These are phyloP conservation scores for Aspergillus versicolor DNA, from an alignment of 2,329 filamentous ascomycete genomes.

Conservation along the genomic window DNA sequence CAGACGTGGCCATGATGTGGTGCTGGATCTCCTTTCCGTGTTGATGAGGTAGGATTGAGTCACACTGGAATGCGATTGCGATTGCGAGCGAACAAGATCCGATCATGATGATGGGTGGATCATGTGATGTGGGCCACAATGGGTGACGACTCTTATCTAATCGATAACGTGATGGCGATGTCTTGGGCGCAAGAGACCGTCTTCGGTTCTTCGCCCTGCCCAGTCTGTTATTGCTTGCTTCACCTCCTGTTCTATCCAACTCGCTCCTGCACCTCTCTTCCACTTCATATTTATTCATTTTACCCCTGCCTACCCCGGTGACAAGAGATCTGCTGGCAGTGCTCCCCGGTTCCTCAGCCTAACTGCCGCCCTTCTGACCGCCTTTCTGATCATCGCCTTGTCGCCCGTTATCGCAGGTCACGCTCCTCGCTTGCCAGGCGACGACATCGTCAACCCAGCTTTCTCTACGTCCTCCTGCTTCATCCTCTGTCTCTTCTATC, in stretches of 20 bases:
- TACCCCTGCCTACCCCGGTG: background rate
- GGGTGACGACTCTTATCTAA: constrained; percentile 12
- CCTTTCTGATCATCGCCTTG: constrained; percentile 22
- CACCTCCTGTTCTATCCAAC: background rate
- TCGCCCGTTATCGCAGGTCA: constrained; percentile 33
- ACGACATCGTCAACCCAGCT: constrained; percentile 18
- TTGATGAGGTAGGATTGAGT: constrained; percentile 7
- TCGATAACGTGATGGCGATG: constrained; percentile 14
- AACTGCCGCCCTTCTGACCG: constrained; percentile 34
- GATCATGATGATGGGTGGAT: background rate
- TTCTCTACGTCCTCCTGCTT: constrained; percentile 23
- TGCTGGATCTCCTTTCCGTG: background rate
- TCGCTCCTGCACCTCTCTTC: background rate
- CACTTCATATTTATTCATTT: background rate
- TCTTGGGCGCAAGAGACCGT: background rate
- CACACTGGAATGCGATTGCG: constrained; percentile 3
- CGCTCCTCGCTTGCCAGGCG: constrained; percentile 18
- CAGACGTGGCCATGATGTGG: background rate
- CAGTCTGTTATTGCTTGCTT: background rate
- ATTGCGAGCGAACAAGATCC: background rate
- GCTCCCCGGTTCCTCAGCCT: constrained; percentile 6
- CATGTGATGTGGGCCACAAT: background rate
- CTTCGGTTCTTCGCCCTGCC: too few species aligned
- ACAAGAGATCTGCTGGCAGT: background rate
- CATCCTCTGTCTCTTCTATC: constrained; percentile 27